A percentile compares a stretch with the other conserved stretches of the same genome.
Conservation (phyloP, 257 asterid species). For the Solanum appendiculatum region DNA sequence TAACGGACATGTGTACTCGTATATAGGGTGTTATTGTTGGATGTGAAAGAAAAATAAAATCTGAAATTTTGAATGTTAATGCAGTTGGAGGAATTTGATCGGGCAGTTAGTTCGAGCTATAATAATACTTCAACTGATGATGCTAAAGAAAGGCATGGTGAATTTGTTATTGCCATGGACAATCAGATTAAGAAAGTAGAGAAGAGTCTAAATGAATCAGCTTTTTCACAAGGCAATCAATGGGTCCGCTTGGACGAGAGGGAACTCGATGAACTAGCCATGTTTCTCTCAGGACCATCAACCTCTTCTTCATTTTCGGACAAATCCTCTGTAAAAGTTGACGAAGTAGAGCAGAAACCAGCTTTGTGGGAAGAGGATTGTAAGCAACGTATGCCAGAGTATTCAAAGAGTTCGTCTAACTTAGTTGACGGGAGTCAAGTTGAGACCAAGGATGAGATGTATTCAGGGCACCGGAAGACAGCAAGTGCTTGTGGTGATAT, state of each 20-base stretch:
- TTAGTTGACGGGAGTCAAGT: constrained; percentile 36
- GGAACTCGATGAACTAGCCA: constrained; percentile 69
- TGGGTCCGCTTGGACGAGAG: constrained; percentile 82
- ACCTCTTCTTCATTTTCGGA: constrained; percentile 7
- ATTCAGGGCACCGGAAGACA: constrained; percentile 73
- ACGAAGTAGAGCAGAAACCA: constrained; percentile 10
- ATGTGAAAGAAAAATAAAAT: neutral
- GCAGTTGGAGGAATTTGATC: constrained; percentile 91
- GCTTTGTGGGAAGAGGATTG: constrained; percentile 17
- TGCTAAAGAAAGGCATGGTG: constrained; percentile 64
- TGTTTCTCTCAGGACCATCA: constrained; percentile 60
- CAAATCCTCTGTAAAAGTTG: constrained; percentile 16
- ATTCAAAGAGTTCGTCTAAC: constrained; percentile 46
- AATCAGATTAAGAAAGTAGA: constrained; percentile 59
- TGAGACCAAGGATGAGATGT: constrained; percentile 43
- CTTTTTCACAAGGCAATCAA: constrained; percentile 57
- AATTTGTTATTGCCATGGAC: constrained; percentile 56
- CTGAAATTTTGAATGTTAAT: constrained; percentile 6
- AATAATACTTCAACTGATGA: constrained; percentile 37
- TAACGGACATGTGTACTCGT: neutral
- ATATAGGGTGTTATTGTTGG: neutral
- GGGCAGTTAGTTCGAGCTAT: constrained; percentile 72
- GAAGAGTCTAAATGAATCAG: constrained; percentile 37
- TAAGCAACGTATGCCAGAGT: constrained; percentile 16
- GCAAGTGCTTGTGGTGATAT: constrained; percentile 93